Percentiles rank a stretch among this genome's conserved stretches.
Evolutionary conservation across 176 grass and related monocot species (phyloP).

Genomic region (Themeda triandra): DNA sequence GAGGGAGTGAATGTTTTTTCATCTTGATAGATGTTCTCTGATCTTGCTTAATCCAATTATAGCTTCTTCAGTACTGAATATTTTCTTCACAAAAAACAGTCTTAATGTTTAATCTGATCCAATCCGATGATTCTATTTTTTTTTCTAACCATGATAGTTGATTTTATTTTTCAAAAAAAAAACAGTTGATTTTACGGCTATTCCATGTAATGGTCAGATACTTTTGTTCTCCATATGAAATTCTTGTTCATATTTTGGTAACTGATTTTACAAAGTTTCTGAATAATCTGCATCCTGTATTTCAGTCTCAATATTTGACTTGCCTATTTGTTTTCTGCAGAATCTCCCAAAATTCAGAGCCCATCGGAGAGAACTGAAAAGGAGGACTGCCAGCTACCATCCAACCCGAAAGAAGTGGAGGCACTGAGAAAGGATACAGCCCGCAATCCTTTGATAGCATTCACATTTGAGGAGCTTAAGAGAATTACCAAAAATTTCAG

Average conservation of each 20-base stretch:
- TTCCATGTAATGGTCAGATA: neutral
- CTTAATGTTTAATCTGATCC: constrained; percentile 1
- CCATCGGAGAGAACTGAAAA: constrained; percentile 43
- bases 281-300: neutral
- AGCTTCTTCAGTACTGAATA: neutral
- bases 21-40: neutral
- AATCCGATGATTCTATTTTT: neutral
- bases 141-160: neutral
- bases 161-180: neutral
- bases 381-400: constrained; percentile 50
- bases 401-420: constrained; percentile 71
- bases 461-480: constrained; percentile 74
- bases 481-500: constrained; percentile 72
- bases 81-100: neutral
- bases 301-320: neutral
- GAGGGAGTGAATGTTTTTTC: neutral
- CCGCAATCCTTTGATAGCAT: constrained; percentile 67
- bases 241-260: neutral
- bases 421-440: constrained; percentile 34
- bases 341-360: constrained; percentile 62
- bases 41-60: neutral
- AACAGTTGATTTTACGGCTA: neutral
- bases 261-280: neutral
- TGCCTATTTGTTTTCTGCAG: constrained; percentile 27
- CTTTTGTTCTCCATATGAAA: neutral